Evolutionary conservation across 345 rosid species (phyloP).

Genomic region (Gossypium thurberi): DNA sequence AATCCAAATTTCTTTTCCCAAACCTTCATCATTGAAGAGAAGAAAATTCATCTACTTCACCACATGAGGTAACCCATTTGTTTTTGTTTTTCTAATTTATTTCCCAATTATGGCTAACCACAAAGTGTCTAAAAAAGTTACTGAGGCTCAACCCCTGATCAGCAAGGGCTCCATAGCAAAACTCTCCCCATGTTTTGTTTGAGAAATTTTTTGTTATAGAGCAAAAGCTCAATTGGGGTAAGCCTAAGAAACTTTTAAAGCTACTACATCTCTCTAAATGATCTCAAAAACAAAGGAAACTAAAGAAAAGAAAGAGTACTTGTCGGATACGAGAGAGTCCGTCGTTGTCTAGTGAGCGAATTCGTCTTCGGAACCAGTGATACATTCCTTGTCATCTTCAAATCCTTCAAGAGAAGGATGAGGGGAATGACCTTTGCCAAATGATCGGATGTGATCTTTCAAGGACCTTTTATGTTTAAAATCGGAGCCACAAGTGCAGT

Average conservation of each 20-base stretch:
- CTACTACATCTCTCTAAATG: neutral
- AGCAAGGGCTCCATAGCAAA: constrained; percentile 67
- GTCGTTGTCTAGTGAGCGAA: constrained; percentile 9
- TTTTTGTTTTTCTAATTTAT: neutral
- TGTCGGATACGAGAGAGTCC: neutral
- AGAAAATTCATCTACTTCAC: constrained; percentile 73
- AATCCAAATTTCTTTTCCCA: neutral
- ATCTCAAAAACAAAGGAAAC: neutral
- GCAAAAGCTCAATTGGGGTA: constrained; percentile 43
- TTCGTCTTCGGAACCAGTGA: constrained; percentile 57
- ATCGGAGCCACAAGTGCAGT: constrained; percentile 95
- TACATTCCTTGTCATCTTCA: constrained; percentile 58
- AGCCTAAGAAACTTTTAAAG: constrained; percentile 13
- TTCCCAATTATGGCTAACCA: neutral
- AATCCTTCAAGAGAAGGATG: constrained; percentile 67
- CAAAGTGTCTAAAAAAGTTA: neutral
- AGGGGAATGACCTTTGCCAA: constrained; percentile 88
- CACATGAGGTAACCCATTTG: constrained; percentile 25
- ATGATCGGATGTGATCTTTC: constrained; percentile 91
- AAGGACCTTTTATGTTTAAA: constrained; percentile 97
- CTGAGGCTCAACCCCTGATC: constrained; percentile 20
- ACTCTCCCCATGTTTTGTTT: constrained; percentile 32
- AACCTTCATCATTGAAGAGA: constrained; percentile 16
- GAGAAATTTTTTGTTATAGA: constrained; percentile 64
- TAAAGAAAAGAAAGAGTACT: neutral